Conservation (phyloP, 2,329 filamentous ascomycete genomes). For the Pseudogymnoascus destructans region DNA sequence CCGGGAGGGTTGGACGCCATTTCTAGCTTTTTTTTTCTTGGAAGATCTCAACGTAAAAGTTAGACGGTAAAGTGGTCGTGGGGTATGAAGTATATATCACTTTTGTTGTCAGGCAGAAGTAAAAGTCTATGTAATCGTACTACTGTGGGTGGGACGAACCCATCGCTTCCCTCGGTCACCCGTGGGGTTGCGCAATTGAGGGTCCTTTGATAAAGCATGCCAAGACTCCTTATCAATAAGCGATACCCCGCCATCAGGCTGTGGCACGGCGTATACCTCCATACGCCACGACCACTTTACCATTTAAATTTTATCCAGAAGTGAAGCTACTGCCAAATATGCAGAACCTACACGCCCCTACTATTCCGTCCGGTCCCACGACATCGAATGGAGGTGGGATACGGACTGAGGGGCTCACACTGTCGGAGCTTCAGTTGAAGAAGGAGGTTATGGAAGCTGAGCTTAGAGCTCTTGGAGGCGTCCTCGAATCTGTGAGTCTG, state of each 20-base stretch:
- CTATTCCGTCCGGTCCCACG: constrained; percentile 64
- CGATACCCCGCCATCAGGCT: constrained; percentile 8
- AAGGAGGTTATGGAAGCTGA: constrained; percentile 80
- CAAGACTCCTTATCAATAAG: not conserved
- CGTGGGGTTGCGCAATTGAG: not conserved
- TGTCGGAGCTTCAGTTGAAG: constrained; percentile 68
- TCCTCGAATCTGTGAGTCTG: constrained; percentile 68
- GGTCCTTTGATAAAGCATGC: not conserved
- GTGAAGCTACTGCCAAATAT: constrained; percentile 29
- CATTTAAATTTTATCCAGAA: not conserved
- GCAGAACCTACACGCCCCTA: constrained; percentile 57
- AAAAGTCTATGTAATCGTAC: not conserved
- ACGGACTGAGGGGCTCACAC: constrained; percentile 48
- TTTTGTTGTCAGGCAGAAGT: not conserved
- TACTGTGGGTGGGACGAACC: not conserved
- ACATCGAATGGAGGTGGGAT: constrained; percentile 48
- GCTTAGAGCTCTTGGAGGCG: constrained; percentile 67
- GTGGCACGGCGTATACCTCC: constrained; percentile 2
- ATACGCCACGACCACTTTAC: not conserved
- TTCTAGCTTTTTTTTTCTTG: not conserved
- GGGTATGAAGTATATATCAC: not conserved
- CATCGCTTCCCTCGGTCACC: not conserved
- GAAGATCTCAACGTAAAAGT: constrained; percentile 1
- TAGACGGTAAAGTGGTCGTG: not conserved
- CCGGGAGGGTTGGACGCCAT: constrained; percentile 26